A percentile compares a stretch with the other conserved stretches of the same genome.
Evolutionary conservation across 257 asterid genomes (phyloP).

Genomic region (Salvia hispanica): DNA sequence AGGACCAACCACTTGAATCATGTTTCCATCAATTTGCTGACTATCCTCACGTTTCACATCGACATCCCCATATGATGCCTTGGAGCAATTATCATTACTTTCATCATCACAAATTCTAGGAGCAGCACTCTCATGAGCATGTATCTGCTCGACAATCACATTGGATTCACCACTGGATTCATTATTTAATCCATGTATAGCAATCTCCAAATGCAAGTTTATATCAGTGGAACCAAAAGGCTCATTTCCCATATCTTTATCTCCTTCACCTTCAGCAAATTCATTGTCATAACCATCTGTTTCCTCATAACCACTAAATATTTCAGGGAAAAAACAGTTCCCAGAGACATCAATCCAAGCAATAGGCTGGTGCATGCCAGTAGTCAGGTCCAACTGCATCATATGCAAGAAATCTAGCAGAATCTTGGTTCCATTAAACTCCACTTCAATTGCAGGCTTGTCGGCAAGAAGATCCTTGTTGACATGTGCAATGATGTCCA

Average conservation of each 20-base stretch:
- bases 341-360: slow-evolving; percentile 93
- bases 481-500: slow-evolving; percentile 51
- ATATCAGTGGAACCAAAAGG: slow-evolving; percentile 47
- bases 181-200: slow-evolving; percentile 58
- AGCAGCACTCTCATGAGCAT: slow-evolving; percentile 37
- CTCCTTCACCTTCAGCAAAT: slow-evolving; percentile 35
- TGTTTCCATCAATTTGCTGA: slow-evolving; percentile 31
- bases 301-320: slow-evolving; percentile 43
- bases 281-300: slow-evolving; percentile 30
- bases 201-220: slow-evolving; percentile 75
- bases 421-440: slow-evolving; percentile 44
- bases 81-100: slow-evolving; percentile 41
- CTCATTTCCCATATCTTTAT: slow-evolving; percentile 34
- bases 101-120: slow-evolving; percentile 43
- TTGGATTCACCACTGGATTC: slow-evolving; percentile 80
- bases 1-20: slow-evolving; percentile 31
- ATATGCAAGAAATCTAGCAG: slow-evolving; percentile 75
- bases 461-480: slow-evolving; percentile 54
- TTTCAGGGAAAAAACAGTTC: slow-evolving; percentile 76
- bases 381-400: slow-evolving; percentile 63
- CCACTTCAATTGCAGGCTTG: slow-evolving; percentile 63
- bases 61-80: slow-evolving; percentile 36
- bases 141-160: slow-evolving; percentile 46
- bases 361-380: slow-evolving; percentile 63
- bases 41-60: slow-evolving; percentile 39